Base-by-base conservation (phyloP, 306 rosid genomes). In the Oxytropis ochrocephala region DNA sequence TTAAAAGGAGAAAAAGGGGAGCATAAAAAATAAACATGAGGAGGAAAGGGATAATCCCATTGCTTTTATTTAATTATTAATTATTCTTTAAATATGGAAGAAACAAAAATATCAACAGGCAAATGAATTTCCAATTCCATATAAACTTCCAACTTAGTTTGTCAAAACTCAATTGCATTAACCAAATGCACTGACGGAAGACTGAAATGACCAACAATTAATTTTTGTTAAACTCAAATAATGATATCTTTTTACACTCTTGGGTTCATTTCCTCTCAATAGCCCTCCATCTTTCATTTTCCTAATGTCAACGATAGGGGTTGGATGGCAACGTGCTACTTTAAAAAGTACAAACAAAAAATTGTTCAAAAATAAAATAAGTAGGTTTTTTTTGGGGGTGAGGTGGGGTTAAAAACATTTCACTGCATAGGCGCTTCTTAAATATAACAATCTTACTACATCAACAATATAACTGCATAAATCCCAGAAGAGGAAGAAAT, bases 401-500 rank as follows among this genome's bases (percentile, higher is more conserved):
- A 7, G 32, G 35, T 19, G 32, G n/a, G 16, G 9, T 8, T 17
- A 53, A 72, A 35, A 65, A 36, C 43, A 46, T 39, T 35, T 33
- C 61, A 21, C 44, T 13, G 4, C 33, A 6, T 36, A 41, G 9
- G 68, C 56, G 33, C 47, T 19, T 39, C 47, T 55, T 55, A 70
- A 49, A 69, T 29, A 52, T 55, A 24, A 60, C 32, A 64, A 27
- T 17, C 14, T 24, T 27, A 53, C 32, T 19, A 38, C 33, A 24
- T 30, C 33, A 44, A 43, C 19, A 13, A 47, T 36, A 30, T 14
- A 64, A 75, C 42, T 69, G 44, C 38, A 36, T 8, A 49, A 78
- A 67, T 54, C 51, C 61, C 12, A 1, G 2, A 35, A 53, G 69
- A 42, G 19, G 42, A 82, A 56, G 65, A 79, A 68, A 73, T 30